Evolutionary conservation across 345 rosid genomes (phyloP), one percentile per base, ranked within the genome.

Genomic region (Acer saccharum): DNA sequence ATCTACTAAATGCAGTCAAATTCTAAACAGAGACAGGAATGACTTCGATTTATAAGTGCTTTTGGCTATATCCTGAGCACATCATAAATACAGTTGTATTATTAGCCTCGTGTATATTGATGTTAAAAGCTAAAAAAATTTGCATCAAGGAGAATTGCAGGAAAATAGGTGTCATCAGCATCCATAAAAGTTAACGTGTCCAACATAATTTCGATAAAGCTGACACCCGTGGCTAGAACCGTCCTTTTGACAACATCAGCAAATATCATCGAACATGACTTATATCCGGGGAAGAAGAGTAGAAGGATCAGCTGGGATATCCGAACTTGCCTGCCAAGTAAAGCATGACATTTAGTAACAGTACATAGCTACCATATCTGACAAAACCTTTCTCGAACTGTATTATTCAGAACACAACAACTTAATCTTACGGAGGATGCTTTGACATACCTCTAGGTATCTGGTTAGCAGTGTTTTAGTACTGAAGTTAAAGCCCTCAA

Each of bases 401-500:
- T n/a, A 9, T 52, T 62, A 64, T 25, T 46, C 10, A 35, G 20
- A 65, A 27, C 62, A 65, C n/a, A 48, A 6, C n/a, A 29, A 52
- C 29, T 4, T 13, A 3, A 5, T 74, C 35, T 3, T 11, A 6
- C 27, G 27, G 27, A 48, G 25, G 58, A 63, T 54, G 17, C 18
- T 64, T 64, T 35, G 41, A 48, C 25, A 64, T 89, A 95, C 98
- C 98, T 93, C 75, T 50, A 94, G 88, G 81, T 90, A 96, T 78
- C 84, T 92, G 63, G 88, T 86, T 76, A 96, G 68, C 86, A 96
- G 73, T 41, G 92, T 79, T 7, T 90, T 82, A 43, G 99, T 96
- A 81, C 99, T 94, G 86, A 80, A 86, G 79, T 96, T 96, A 79
- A 96, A 94, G 84, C 99, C 99, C 81, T 92, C 83, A 3, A 83